Conservation (phyloP, 352 stramenopile species). For the Peronospora destructor region DNA sequence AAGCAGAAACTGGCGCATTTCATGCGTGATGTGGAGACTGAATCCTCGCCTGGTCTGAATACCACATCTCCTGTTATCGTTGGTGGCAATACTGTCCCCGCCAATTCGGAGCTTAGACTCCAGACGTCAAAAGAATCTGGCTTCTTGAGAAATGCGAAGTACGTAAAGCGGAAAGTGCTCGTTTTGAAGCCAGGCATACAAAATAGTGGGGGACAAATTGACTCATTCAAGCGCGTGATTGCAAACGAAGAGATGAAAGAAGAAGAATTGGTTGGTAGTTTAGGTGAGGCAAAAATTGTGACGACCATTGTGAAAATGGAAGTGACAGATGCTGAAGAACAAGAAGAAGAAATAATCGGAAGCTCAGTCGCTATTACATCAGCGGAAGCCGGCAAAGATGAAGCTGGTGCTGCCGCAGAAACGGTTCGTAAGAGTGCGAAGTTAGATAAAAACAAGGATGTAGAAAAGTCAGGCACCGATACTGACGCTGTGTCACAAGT, state of each 20-base stretch:
- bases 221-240: neutral
- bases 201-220: slow-evolving; percentile 1
- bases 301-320: slow-evolving; percentile 16
- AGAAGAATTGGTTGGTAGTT: slow-evolving; percentile 8
- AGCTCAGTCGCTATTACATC: neutral
- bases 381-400: slow-evolving; percentile 3
- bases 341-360: slow-evolving; percentile 1
- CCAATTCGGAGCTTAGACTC: slow-evolving; percentile 3
- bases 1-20: slow-evolving; percentile 54
- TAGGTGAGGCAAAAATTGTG: neutral
- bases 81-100: neutral
- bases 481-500: slow-evolving; percentile 1
- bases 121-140: slow-evolving; percentile 3
- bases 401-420: neutral
- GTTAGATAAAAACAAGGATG: neutral
- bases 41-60: neutral
- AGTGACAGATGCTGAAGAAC: slow-evolving; percentile 7
- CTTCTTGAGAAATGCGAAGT: slow-evolving; percentile 31
- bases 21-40: slow-evolving; percentile 32
- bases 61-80: neutral
- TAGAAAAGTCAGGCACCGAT: neutral
- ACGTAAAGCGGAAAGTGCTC: slow-evolving; percentile 47
- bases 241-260: slow-evolving; percentile 23
- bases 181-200: slow-evolving; percentile 11
- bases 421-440: neutral